Evolutionary conservation across 2,329 filamentous ascomycete species (phyloP).

Genomic region (Hysterium pulicare): DNA sequence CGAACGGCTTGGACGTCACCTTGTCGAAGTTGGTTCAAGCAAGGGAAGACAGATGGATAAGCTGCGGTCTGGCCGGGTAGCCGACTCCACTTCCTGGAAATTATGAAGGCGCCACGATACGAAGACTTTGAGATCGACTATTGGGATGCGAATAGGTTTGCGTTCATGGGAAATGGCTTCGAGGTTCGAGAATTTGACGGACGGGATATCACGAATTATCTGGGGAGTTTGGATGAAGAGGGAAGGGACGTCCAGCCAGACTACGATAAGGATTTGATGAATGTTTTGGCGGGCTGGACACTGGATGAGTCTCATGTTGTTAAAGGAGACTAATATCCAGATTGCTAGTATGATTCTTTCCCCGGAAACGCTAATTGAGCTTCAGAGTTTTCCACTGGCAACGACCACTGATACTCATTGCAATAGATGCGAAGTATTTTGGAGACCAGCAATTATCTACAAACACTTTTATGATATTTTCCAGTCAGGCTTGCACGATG

Average conservation of each 20-base stretch:
- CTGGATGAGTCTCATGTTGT: conserved; percentile 25
- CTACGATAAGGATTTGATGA: conserved; percentile 39
- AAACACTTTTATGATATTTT: too few species aligned
- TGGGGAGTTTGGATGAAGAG: conserved; percentile 37
- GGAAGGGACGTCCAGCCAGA: conserved; percentile 40
- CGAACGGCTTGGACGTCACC: conserved; percentile 15
- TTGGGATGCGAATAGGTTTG: conserved; percentile 39
- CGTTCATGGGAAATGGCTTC: conserved; percentile 45
- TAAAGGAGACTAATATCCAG: too few species aligned
- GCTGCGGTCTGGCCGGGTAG: conserved; percentile 40
- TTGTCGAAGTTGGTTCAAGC: conserved; percentile 15
- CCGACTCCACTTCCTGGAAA: conserved; percentile 37
- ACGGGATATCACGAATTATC: conserved; percentile 47
- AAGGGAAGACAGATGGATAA: conserved; percentile 28
- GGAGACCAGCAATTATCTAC: too few species aligned
- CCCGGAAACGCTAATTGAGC: too few species aligned
- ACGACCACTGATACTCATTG: too few species aligned
- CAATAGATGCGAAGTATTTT: too few species aligned
- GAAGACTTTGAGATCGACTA: conserved; percentile 44
- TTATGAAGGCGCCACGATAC: conserved; percentile 35
- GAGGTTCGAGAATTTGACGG: conserved; percentile 45
- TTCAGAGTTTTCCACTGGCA: too few species aligned
- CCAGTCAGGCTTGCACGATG: too few species aligned
- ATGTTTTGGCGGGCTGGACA: conserved; percentile 35
- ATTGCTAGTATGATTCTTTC: too few species aligned